Evolutionary conservation across 2,329 filamentous ascomycete genomes (phyloP).

Genomic region (Verruconis gallopava): DNA sequence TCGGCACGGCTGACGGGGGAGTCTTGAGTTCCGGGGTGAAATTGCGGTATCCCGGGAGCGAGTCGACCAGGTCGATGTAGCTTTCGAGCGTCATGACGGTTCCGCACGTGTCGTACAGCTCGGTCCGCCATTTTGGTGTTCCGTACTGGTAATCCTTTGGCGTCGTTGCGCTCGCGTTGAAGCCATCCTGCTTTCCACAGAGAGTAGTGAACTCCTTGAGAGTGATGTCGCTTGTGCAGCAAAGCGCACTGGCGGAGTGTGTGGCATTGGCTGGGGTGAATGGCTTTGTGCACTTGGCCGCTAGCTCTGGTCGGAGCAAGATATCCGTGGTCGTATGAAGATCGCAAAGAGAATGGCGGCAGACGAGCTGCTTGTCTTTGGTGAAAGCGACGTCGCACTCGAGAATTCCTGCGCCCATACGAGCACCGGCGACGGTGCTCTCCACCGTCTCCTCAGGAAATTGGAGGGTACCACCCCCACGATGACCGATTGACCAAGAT

Average conservation of each 20-base stretch:
- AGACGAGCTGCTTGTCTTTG: constrained; percentile 25
- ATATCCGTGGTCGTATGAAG: constrained; percentile 27
- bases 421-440: constrained; percentile 20
- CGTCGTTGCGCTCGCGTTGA: constrained; percentile 52
- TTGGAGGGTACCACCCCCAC: constrained; percentile 23
- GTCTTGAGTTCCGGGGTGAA: constrained; percentile 59
- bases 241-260: constrained; percentile 45
- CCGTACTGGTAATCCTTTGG: constrained; percentile 44
- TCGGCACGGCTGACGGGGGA: constrained; percentile 44
- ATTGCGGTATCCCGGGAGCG: constrained; percentile 38
- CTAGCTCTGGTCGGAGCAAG: constrained; percentile 21
- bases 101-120: constrained; percentile 52
- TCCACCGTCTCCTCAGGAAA: constrained; percentile 24
- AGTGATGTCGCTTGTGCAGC: constrained; percentile 61
- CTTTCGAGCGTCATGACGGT: constrained; percentile 49
- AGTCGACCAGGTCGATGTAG: constrained; percentile 47
- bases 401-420: constrained; percentile 24
- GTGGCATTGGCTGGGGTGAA: constrained; percentile 20
- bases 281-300: constrained; percentile 23
- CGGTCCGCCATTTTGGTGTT: constrained; percentile 49
- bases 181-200: constrained; percentile 49
- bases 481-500: constrained; percentile 24
- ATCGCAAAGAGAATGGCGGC: constrained; percentile 26
- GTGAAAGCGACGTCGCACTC: constrained; percentile 28
- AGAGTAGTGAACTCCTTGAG: constrained; percentile 53